Base-by-base conservation (phyloP, 805 yeast genomes). In the Candida argentea region DNA sequence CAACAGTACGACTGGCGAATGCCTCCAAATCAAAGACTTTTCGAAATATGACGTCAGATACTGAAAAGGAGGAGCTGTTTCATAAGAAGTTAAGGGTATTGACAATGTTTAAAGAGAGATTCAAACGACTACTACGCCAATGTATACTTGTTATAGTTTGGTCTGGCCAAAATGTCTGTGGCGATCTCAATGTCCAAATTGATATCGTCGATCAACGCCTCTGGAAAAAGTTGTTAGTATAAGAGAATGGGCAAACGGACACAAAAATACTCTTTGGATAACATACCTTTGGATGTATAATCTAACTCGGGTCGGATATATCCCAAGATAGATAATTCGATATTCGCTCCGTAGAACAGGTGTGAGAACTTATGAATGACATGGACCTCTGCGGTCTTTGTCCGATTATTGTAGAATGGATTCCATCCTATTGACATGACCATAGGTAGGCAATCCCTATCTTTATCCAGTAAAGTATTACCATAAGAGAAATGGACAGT, bases 401-500 rank as follows among this genome's bases (percentile, higher is more conserved):
- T 69, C 27, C 71, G 64, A 52, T 91, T 87, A 15, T 76, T 70
- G 57, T 74, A 91, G 49, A 78, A 89, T 21, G 98, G 97, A 48
- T 91, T 91, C 82, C 86, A 84, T 1, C 99, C 99, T 12, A 91
- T 67, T 6, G 95, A 83, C 83, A 89, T 79, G 6, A 91, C 98
- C 77, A 86, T 85, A 1, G 96, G 96, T 15, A 74, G 58, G 2
- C 65, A 65, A 12, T 56, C 54, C 28, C 64, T 63, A 2, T 66
- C 55, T 22, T 65, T 70, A 1, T 29, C 31, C n/a, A 32, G 17
- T 26, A 86, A 54, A 6, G 52, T 42, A 5, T 50, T 38, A 1
- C 95, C 95, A 43, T 70, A 73, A 33, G 73, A 79, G 47, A 78
- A 72, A 20, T 57, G 65, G 10, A 57, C 36, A 16, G 40, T 38